Evolutionary conservation across 2,329 filamentous ascomycete genomes (phyloP), one percentile per base, ranked within the genome.

Genomic region (Aspergillus eucalypticola): DNA sequence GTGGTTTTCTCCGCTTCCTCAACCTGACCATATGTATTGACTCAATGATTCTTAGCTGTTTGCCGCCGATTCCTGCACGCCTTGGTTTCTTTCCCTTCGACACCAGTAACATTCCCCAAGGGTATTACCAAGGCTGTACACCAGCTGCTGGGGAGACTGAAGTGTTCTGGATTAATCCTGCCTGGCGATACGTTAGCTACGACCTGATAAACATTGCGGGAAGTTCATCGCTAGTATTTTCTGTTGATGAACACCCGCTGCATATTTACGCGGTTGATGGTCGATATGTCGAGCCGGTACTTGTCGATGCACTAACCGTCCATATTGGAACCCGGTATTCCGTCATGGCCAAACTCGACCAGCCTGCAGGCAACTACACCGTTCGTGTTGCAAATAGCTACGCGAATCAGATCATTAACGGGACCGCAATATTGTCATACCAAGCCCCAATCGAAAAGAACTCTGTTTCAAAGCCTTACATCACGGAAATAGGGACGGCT

Each of bases 381-480:
- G 76, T 81, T 38, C 83, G 86, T 2, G 74, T 83, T 29, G 79
- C 82, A 25, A 79, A 82, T 19, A 73, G 78, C 58, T 76, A 74
- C 23, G 73, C 78, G 1, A 79, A 82, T 5, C 86, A 88, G 68
- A 77, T 86, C 52, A 76, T 88, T 25, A 75, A 77, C 8, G 84
- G 81, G 1, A 76, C 78, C 32, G 84, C 82, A 0, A 73, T 79
- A 2, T 69, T 88, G 13, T 71, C 73, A 0, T 81, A 81, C 64
- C 7, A 21, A n/a, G n/a, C 17, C 7, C 1, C 41, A 2, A 3
- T 17, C 10, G 5, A 44, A 17, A 3, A 17, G 8, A 8, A 10
- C 41, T 10, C 3, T 3, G 1, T 19, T 0, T 44, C 41, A 10
- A 10, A 17, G 41, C 70, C 81, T 0, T 83, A 76, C 58, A 81